phyloP scores from a whole-genome alignment of 129 eudicot species.

The Daucus carota region DNA sequence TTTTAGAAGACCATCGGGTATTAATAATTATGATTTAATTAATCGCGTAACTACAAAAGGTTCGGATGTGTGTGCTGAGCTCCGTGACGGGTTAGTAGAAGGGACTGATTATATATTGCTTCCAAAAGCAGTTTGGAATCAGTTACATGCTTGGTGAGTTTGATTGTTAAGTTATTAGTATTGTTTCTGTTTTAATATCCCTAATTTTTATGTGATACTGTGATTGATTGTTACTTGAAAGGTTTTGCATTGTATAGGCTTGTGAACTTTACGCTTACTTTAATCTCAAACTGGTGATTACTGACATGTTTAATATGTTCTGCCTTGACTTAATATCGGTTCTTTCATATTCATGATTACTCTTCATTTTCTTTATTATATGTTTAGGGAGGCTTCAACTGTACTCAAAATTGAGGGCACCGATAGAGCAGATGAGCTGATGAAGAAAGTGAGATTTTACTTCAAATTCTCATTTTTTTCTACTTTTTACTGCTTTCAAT shows the following conservation, averaged over 20 bases:
- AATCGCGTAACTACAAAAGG: conserved; percentile 38
- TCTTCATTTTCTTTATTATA: too few relatives aligned
- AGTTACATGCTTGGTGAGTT: conserved; percentile 72
- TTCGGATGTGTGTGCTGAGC: conserved; percentile 50
- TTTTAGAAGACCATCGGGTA: conserved; percentile 60
- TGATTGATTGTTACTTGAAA: background rate
- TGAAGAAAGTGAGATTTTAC: too few relatives aligned
- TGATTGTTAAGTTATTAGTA: conserved; percentile 1
- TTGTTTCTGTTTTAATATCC: background rate
- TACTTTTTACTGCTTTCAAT: too few relatives aligned
- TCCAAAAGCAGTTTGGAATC: conserved; percentile 87
- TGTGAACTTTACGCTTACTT: background rate
- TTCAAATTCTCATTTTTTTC: too few relatives aligned
- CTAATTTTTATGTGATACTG: background rate
- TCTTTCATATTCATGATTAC: background rate
- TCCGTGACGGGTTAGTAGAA: conserved; percentile 85
- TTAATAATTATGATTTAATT: conserved; percentile 73
- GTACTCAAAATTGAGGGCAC: too few relatives aligned
- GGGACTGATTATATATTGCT: conserved; percentile 89
- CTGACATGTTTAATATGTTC: background rate
- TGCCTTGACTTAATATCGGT: background rate
- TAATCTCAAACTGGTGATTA: background rate
- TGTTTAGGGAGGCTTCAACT: too few relatives aligned
- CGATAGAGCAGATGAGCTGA: too few relatives aligned
- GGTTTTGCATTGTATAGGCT: background rate